Evolutionary conservation across 139 green algal species (phyloP), one percentile per base, ranked within the genome.

Genomic region (Volvox reticuliferus): DNA sequence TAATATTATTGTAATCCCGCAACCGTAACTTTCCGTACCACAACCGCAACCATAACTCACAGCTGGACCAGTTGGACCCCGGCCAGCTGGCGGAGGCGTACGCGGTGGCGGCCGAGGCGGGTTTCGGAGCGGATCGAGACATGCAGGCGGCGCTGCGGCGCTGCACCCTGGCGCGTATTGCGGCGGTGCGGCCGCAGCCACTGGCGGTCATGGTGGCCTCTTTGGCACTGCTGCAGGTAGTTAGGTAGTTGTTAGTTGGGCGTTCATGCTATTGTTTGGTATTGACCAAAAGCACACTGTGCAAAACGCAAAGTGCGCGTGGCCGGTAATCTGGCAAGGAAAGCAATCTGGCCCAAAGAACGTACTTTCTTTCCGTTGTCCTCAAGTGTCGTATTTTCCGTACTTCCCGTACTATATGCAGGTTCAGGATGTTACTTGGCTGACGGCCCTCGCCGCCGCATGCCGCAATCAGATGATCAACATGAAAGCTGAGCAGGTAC

Each of bases 391-490:
- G 5, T 55, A 55, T 55, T 55, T 55, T 55, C 44, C 44, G 44
- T 55, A 55, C 44, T 55, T 55, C 9, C 44, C 44, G 44, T 55
- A 55, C 44, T 55, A 55, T 55, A 44, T 12, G 44, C 69, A 89
- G 85, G 28, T 89, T 30, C 85, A 63, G 44, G 85, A 89, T 71
- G 37, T 89, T 44, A 50, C 19, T 1, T 89, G 85, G 85, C 85
- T 89, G 37, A 33, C 85, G 69, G 69, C 37, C 12, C 85, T 89
- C 13, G 85, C 85, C 0, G 71, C 28, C 0, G 85, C 85, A 14
- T 79, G 65, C 44, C 85, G 85, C 28, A 89, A 89, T 37, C n/a
- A 89, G 85, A 89, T 89, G 85, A 67, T 73, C 44, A 89, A 89
- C 85, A 82, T 79, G 37, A 32, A 28, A 30, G 21, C 69, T 6